A percentile compares a stretch with the other conserved stretches of the same genome.
Conservation (phyloP, 1,284 basidiomycete species). For the Volvariella volvacea region DNA sequence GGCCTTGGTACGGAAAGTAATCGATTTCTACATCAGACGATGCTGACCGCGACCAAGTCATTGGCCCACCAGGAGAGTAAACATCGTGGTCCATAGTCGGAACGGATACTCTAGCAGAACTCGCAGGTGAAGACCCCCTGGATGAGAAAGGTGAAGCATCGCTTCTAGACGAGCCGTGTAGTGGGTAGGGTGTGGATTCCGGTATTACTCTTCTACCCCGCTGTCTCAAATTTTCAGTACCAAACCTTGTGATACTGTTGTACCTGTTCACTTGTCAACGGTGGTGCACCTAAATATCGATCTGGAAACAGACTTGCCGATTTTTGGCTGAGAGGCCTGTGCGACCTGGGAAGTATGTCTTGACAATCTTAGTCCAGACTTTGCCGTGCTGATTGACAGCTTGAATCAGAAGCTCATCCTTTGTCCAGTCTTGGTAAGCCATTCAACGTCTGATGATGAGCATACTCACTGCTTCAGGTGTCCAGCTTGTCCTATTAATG, state of each 20-base stretch:
- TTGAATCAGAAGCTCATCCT: slow-evolving; percentile 45
- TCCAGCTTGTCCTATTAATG: slow-evolving; percentile 52
- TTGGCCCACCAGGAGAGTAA: slow-evolving; percentile 23
- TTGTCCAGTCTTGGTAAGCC: slow-evolving; percentile 9
- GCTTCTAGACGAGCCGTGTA: slow-evolving; percentile 27
- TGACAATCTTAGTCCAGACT: slow-evolving; percentile 53
- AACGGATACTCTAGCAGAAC: slow-evolving; percentile 20
- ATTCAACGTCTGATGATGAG: slow-evolving; percentile 4
- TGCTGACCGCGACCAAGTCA: slow-evolving; percentile 27
- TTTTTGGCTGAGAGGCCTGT: slow-evolving; percentile 53
- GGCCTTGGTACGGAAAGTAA: slow-evolving; percentile 20
- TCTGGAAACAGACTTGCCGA: slow-evolving; percentile 27
- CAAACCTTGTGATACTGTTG: slow-evolving; percentile 39
- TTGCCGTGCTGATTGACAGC: slow-evolving; percentile 48
- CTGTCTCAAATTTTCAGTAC: slow-evolving; percentile 26
- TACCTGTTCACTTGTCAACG: slow-evolving; percentile 23
- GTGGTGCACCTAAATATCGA: slow-evolving; percentile 1
- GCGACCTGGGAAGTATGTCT: slow-evolving; percentile 48
- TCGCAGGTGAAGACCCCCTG: slow-evolving; percentile 28
- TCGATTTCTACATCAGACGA: slow-evolving; percentile 21
- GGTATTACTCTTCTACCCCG: slow-evolving; percentile 29
- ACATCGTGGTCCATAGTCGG: slow-evolving; percentile 11
- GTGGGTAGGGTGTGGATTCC: slow-evolving; percentile 22
- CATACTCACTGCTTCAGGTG: slow-evolving; percentile 37
- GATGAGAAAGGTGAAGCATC: slow-evolving; percentile 28